A percentile compares a stretch with the other conserved stretches of the same genome.
These are phyloP conservation scores for Magnaporthiopsis incrustans DNA, from an alignment of 2,329 filamentous ascomycete genomes.

Conservation along the genomic window DNA sequence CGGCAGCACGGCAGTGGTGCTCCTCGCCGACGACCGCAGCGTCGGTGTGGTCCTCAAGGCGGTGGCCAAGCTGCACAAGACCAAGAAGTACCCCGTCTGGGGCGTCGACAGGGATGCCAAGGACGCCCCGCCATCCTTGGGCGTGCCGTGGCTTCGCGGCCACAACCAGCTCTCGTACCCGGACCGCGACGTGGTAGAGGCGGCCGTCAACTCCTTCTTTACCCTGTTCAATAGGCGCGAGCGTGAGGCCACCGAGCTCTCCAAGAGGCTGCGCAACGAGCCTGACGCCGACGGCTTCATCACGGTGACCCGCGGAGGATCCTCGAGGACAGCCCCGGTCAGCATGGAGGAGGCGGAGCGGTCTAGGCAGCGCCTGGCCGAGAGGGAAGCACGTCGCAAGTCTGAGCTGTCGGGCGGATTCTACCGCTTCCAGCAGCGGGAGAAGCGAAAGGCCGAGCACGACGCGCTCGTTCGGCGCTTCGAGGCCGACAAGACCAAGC, in stretches of 20 bases:
- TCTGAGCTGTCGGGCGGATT: slow-evolving; percentile 61
- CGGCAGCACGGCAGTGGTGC: slow-evolving; percentile 70
- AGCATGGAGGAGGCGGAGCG: slow-evolving; percentile 63
- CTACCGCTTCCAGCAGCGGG: slow-evolving; percentile 75
- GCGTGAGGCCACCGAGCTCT: slow-evolving; percentile 54
- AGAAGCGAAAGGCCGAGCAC: slow-evolving; percentile 63
- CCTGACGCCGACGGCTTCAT: slow-evolving; percentile 95
- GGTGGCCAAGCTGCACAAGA: slow-evolving; percentile 52
- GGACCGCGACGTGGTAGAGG: slow-evolving; percentile 56
- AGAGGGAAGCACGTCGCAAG: slow-evolving; percentile 52
- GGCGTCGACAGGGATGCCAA: slow-evolving; percentile 52
- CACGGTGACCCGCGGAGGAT: slow-evolving; percentile 79
- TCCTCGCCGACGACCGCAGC: slow-evolving; percentile 77
- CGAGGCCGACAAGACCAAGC: slow-evolving; percentile 66
- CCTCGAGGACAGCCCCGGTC: slow-evolving; percentile 61
- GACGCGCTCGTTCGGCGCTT: slow-evolving; percentile 62
- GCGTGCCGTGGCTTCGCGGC: slow-evolving; percentile 47
- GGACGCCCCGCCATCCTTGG: slow-evolving; percentile 45
- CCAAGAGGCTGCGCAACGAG: slow-evolving; percentile 60
- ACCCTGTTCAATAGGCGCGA: slow-evolving; percentile 66
- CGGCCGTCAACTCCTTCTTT: slow-evolving; percentile 79
- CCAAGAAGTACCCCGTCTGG: slow-evolving; percentile 60
- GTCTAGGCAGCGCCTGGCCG: slow-evolving; percentile 48
- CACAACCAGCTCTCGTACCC: slow-evolving; percentile 70
- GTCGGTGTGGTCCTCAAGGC: slow-evolving; percentile 71